Evolutionary conservation across 1,284 basidiomycete genomes (phyloP).

Genomic region (Sparassis latifolia): DNA sequence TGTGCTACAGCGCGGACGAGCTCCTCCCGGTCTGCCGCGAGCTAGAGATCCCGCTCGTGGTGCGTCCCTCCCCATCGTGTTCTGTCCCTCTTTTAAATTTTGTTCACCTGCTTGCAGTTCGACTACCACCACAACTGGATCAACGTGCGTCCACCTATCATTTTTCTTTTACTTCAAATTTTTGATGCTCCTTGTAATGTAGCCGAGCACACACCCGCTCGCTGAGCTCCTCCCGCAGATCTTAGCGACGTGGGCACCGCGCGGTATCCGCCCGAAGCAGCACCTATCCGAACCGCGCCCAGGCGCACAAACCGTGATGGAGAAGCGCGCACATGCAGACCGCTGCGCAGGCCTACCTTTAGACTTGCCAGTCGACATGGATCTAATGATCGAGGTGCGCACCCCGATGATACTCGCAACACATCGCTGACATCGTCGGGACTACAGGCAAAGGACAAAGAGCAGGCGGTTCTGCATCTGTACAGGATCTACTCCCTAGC

Average conservation of each 20-base stretch:
- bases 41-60: constrained; percentile 74
- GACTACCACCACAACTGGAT: constrained; percentile 81
- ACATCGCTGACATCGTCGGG: neutral
- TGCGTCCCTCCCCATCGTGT: constrained; percentile 19
- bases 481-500: constrained; percentile 73
- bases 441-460: constrained; percentile 75
- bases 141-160: constrained; percentile 27
- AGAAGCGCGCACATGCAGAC: constrained; percentile 81
- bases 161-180: constrained; percentile 5
- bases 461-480: constrained; percentile 86
- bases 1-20: constrained; percentile 86
- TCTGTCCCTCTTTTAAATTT: neutral
- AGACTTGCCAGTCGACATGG: constrained; percentile 45
- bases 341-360: constrained; percentile 63
- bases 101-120: constrained; percentile 12
- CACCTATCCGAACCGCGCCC: constrained; percentile 80
- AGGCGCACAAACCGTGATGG: constrained; percentile 74
- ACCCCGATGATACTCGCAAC: constrained; percentile 7
- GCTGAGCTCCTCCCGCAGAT: constrained; percentile 63
- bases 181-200: constrained; percentile 11
- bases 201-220: constrained; percentile 50
- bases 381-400: constrained; percentile 82
- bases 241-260: constrained; percentile 67
- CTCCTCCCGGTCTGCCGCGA: constrained; percentile 79
- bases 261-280: constrained; percentile 82